Evolutionary conservation across 2,329 filamentous ascomycete species (phyloP).

Genomic region (Periconia sp.): DNA sequence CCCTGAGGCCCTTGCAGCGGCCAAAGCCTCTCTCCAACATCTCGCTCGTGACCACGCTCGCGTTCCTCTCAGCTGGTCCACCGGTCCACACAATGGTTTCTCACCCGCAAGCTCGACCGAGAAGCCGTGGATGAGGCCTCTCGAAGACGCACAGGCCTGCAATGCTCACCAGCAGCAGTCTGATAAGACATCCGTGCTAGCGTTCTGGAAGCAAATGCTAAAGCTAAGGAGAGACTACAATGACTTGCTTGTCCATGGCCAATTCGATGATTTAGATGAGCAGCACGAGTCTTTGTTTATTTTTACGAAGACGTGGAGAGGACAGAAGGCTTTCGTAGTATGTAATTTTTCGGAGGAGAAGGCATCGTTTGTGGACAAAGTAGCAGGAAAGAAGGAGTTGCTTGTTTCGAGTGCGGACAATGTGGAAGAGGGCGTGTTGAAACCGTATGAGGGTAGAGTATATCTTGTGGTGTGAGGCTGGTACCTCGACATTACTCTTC

Average conservation of each 20-base stretch:
- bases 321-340: conserved; percentile 34
- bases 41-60: conserved; percentile 70
- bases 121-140: conserved; percentile 66
- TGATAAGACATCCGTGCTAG: conserved; percentile 56
- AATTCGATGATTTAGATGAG: conserved; percentile 60
- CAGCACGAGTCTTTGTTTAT: conserved; percentile 64
- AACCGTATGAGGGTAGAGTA: conserved; percentile 37
- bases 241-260: conserved; percentile 67
- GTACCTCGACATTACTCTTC: too few species aligned
- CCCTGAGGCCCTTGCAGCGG: conserved; percentile 50
- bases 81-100: conserved; percentile 65
- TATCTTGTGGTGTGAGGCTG: conserved; percentile 27
- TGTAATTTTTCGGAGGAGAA: conserved; percentile 44
- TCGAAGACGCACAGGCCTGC: conserved; percentile 60
- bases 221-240: conserved; percentile 61
- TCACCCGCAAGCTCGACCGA: conserved; percentile 51
- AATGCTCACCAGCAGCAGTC: conserved; percentile 63
- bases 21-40: conserved; percentile 60
- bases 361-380: too few species aligned
- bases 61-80: conserved; percentile 72
- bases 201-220: conserved; percentile 67
- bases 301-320: conserved; percentile 42
- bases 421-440: conserved; percentile 22
- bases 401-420: conserved; percentile 29
- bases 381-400: conserved; percentile 36